Base-by-base conservation (phyloP, 2,329 filamentous ascomycete species). In the Hansfordia pulvinata region DNA sequence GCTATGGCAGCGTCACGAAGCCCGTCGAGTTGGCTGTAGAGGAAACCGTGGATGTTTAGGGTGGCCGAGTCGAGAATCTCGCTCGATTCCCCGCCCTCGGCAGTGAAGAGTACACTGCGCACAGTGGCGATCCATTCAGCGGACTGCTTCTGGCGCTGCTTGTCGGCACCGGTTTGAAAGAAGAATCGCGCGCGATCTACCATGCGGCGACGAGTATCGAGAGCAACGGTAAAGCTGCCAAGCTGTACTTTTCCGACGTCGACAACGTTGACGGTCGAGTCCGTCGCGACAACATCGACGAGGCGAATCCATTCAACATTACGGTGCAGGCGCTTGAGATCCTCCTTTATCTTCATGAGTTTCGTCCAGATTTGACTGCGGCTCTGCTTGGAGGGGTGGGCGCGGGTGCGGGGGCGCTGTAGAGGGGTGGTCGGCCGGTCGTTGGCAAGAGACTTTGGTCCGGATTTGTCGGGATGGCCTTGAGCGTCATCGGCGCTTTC, bases 61-160 rank as follows among this genome's bases (percentile, higher is more conserved):
- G 81, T 79, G 32, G 82, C 74, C 43, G 85, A 80, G 49, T 98
- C 92, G 37, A 98, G 57, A 3, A 98, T 58, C 50, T 98, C 88
- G 30, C 83, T 74, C 2, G 85, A 78, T 31, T 96, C 85, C 29
- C 69, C 68, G 18, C 84, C 85, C 30, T 92, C 76, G 2, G 84
- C 74, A 0, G 83, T 92, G 42, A 98, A 92, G 6, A 96, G 62
- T 24, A 96, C 69, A 50, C 86, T 94, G 33, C 83, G 74, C 27
- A 88, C 54, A 6, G 79, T 79, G 41, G 93, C 67, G 36, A 92
- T 88, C 88, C 92, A 98, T 58, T 98, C 92, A 2, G 86, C 88
- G 20, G 90, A 85, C 24, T 70, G 65, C 40, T 79, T 74, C 26
- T 72, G 53, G 17, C 51, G 50, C 15, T 64, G 62, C 22, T 63